Evolutionary conservation across 306 rosid genomes (phyloP).

Genomic region (Morella rubra): DNA sequence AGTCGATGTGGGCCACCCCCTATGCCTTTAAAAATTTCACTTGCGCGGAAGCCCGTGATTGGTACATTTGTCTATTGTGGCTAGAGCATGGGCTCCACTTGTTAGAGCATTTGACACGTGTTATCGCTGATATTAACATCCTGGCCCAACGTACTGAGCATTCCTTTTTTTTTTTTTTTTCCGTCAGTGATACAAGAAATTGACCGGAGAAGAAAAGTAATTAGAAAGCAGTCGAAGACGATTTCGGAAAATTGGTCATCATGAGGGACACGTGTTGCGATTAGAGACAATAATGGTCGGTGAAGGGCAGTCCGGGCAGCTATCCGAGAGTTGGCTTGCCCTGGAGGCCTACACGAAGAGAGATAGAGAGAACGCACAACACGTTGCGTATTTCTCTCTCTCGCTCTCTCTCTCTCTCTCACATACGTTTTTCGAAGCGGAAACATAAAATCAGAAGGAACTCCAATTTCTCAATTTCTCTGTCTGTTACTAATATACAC

Average conservation of each 20-base stretch:
- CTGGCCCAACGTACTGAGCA: background rate
- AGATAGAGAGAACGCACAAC: background rate
- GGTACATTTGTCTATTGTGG: conserved; percentile 13
- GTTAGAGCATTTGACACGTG: conserved; percentile 27
- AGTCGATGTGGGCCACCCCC: background rate
- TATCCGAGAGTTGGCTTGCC: conserved; percentile 30
- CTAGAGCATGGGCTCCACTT: conserved; percentile 1
- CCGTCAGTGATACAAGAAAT: conserved; percentile 25
- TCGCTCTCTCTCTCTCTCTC: too few species aligned
- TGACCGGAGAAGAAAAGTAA: conserved; percentile 11
- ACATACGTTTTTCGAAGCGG: background rate
- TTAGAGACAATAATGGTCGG: conserved; percentile 15
- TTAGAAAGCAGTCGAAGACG: background rate
- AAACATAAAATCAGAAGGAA: background rate
- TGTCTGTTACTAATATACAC: background rate
- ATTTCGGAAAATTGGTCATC: background rate
- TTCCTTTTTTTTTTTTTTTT: background rate
- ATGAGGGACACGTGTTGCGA: conserved; percentile 25
- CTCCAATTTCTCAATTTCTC: background rate
- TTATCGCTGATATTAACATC: background rate
- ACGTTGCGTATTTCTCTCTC: conserved; percentile 9
- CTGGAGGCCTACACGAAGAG: background rate
- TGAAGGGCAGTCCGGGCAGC: conserved; percentile 32
- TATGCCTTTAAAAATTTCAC: background rate
- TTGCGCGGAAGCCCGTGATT: background rate